Evolutionary conservation across 306 rosid genomes (phyloP), one percentile per base, ranked within the genome.

Genomic region (Fragaria vesca): DNA sequence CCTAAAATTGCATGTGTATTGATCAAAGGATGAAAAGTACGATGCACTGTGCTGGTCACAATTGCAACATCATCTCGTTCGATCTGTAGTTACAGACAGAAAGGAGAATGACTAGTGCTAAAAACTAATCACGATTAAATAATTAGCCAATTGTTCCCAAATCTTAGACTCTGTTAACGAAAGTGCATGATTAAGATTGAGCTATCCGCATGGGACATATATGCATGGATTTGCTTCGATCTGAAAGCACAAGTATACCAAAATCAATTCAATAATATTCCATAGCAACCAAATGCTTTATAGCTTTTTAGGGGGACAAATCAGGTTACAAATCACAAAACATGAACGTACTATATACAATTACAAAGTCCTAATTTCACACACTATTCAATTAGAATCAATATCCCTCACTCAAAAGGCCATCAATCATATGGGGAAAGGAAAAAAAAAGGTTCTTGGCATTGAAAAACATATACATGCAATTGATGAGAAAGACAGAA

Each of bases 281-380:
- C 67, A 28, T 21, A 57, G 30, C 13, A 8, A 21, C 12, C 62
- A 28, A 61, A 20, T 61, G 70, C 47, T 66, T 66, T 66, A 34
- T 36, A 36, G 6, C 70, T 66, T 66, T 66, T 66, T 2, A 1
- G 46, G 46, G 69, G 46, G 70, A 66, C 70, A 66, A 36, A 65
- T 65, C 43, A 65, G 69, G 69, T 40, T 65, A 16, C 9, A 65
- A 65, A 16, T 66, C 48, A 15, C 68, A 28, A 13, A 63, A 15
- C 8, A 62, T 62, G 11, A 15, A 62, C 20, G 4, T 26, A 62
- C 66, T 42, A 8, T 42, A 38, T 38, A 38, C 12, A 60, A 60
- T 45, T 65, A 60, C 71, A 81, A 54, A 73, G 83, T 77, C 83
- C 76, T 75, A 80, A 75, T 82, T 85, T 87, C 89, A 85, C 84